A percentile compares a stretch with the other conserved stretches of the same genome.
Evolutionary conservation across 768 basidiomycete species (phyloP).

Genomic region (Amanita exitialis): DNA sequence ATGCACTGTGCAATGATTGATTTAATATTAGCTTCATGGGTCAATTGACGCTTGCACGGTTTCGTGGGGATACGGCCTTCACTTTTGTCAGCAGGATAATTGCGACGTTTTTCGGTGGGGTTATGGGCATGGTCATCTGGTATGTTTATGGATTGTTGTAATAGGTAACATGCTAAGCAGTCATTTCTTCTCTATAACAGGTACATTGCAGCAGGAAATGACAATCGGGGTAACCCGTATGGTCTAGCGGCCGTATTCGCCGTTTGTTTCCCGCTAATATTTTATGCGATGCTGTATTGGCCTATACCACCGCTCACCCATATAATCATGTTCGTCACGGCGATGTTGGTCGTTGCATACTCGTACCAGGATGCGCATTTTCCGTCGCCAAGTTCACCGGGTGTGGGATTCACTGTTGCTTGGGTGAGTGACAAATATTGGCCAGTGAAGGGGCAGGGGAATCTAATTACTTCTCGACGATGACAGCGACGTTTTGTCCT

Average conservation of each 20-base stretch:
- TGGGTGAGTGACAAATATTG: constrained; percentile 42
- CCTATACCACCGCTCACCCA: constrained; percentile 67
- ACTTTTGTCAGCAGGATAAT: constrained; percentile 49
- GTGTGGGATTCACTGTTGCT: constrained; percentile 55
- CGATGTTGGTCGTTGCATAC: constrained; percentile 58
- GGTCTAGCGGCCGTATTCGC: constrained; percentile 61
- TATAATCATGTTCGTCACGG: constrained; percentile 57
- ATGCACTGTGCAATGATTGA: background rate
- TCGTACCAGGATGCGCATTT: constrained; percentile 58
- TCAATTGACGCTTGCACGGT: constrained; percentile 60
- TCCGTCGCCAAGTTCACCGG: constrained; percentile 35
- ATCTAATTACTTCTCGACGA: background rate
- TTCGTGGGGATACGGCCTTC: constrained; percentile 68
- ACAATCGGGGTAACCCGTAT: constrained; percentile 49
- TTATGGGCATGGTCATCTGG: constrained; percentile 61
- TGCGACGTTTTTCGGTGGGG: constrained; percentile 56
- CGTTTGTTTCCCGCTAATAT: constrained; percentile 65
- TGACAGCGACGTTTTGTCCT: constrained; percentile 54
- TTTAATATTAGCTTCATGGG: constrained; percentile 50
- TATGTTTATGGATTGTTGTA: constrained; percentile 17
- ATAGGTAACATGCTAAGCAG: background rate
- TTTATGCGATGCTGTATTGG: constrained; percentile 64
- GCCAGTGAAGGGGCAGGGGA: background rate
- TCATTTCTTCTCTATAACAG: constrained; percentile 18
- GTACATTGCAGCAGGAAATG: constrained; percentile 58